Conservation (phyloP, 108 stramenopile species). For the Epipyxis sp. region DNA sequence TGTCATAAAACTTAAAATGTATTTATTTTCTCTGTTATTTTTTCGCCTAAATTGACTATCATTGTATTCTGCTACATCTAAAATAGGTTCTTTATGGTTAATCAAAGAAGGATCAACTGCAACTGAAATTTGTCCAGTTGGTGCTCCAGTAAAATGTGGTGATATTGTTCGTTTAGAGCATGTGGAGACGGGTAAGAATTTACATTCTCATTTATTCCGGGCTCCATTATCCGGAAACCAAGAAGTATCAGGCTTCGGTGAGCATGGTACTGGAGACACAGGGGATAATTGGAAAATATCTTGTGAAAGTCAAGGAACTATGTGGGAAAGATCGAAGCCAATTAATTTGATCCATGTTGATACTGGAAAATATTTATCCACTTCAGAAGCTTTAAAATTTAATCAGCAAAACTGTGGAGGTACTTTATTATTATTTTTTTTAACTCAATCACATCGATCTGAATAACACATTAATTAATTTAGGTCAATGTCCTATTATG, state of each 20-base stretch:
- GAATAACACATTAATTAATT: no score
- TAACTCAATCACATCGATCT: no score
- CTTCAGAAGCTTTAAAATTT: constrained; percentile 19
- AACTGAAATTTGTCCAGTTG: constrained; percentile 39
- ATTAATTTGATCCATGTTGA: constrained; percentile 25
- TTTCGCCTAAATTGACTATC: no score
- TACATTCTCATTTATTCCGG: constrained; percentile 48
- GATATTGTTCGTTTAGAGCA: constrained; percentile 45
- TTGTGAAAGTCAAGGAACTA: constrained; percentile 38
- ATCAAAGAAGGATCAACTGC: constrained; percentile 37
- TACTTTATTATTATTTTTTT: no score
- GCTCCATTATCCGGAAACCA: constrained; percentile 28
- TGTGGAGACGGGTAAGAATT: constrained; percentile 45
- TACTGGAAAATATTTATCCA: constrained; percentile 48
- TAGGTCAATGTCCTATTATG: constrained; percentile 55
- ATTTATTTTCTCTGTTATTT: no score
- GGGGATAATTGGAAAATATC: constrained; percentile 49
- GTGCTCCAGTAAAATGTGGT: constrained; percentile 45
- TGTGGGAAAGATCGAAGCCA: constrained; percentile 6
- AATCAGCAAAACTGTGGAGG: constrained; percentile 41
- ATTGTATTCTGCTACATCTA: no score
- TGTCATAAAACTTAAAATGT: no score
- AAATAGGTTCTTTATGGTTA: constrained; percentile 50
- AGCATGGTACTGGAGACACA: constrained; percentile 48
- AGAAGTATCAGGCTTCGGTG: constrained; percentile 53